Evolutionary conservation across 1,284 basidiomycete genomes (phyloP), one percentile per base, ranked within the genome.

Genomic region (Boletellus sp.): DNA sequence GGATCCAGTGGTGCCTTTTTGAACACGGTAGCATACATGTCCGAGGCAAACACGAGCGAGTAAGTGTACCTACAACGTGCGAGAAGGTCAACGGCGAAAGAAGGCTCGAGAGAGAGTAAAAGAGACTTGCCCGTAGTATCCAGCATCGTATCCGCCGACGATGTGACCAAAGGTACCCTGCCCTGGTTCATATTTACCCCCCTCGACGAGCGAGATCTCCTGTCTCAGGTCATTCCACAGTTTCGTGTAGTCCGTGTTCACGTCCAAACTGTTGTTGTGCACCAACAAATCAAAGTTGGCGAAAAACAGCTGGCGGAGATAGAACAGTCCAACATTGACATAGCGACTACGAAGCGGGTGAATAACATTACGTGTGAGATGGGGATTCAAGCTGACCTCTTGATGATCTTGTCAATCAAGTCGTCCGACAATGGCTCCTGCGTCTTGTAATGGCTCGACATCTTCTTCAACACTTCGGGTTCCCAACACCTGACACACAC

Each of bases 241-340:
- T 49, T 74, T 68, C 16, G 88, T 91, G 62, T 86, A 86, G 59
- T 93, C 85, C 13, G 77, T 46, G 28, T 48, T 39, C 21, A 41
- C 52, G 24, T 59, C 49, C 70, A 50, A 35, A 81, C 85, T 79
- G 70, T 86, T 76, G 60, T 84, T 85, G 64, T 91, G 89, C 4
- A 91, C 83, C 59, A 81, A 81, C 60, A 90, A 50, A 51, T 91
- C 89, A 60, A 84, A 91, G 59, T 82, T 85, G 58, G 86, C 89
- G 59, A 90, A 90, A 77, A 91, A 91, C 12, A 91, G 72, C 63
- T 92, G 61, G 21, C 88, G 82, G 16, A 92, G 78, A 69, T 89
- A 89, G 70, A 82, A 88, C 30, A 93, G 67, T 1, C 89, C 91
- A 40, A 90, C 80, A 55, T 91, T 89, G 58, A 90, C 82, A 57